Conservation (phyloP, 2,329 filamentous ascomycete genomes). For the Verticillium longisporum region DNA sequence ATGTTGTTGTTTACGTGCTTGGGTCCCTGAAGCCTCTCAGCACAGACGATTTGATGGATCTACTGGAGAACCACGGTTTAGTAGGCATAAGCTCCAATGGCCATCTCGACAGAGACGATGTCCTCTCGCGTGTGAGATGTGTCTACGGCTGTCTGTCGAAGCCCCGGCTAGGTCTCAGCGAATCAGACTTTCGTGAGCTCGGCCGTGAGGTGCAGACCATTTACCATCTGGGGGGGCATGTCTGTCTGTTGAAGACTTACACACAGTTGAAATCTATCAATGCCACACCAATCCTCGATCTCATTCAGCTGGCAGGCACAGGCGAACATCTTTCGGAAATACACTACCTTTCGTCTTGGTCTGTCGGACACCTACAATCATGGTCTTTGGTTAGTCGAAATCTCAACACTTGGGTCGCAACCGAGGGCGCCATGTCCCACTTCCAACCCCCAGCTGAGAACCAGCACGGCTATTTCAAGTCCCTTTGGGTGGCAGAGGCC, state of each 20-base stretch:
- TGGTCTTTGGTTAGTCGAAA: conserved; percentile 14
- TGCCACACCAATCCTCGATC: conserved; percentile 15
- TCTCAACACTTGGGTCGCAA: conserved; percentile 10
- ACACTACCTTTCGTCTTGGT: conserved; percentile 18
- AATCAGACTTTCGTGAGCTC: conserved; percentile 14
- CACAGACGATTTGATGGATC: conserved; percentile 4
- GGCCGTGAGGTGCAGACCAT: conserved; percentile 15
- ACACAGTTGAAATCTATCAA: conserved; percentile 14
- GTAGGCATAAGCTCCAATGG: conserved; percentile 1
- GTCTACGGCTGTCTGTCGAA: conserved; percentile 13
- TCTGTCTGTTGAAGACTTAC: conserved; percentile 18
- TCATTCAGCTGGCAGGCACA: conserved; percentile 16
- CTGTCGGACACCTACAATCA: conserved; percentile 17
- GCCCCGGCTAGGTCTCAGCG: conserved; percentile 15
- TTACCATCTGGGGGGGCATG: conserved; percentile 19
- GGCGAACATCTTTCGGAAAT: conserved; percentile 14
- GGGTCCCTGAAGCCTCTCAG: conserved; percentile 12
- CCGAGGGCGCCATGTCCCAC: conserved; percentile 14
- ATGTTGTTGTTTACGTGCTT: conserved; percentile 10
- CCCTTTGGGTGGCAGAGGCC: conserved; percentile 18
- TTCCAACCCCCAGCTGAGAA: conserved; percentile 16
- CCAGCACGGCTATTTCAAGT: conserved; percentile 19
- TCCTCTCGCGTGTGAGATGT: conserved; percentile 9
- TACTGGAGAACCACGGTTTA: conserved; percentile 14
- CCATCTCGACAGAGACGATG: conserved; percentile 5